These are phyloP conservation scores for Candida fluviatilis DNA, from an alignment of 805 yeast species.

Conservation along the genomic window DNA sequence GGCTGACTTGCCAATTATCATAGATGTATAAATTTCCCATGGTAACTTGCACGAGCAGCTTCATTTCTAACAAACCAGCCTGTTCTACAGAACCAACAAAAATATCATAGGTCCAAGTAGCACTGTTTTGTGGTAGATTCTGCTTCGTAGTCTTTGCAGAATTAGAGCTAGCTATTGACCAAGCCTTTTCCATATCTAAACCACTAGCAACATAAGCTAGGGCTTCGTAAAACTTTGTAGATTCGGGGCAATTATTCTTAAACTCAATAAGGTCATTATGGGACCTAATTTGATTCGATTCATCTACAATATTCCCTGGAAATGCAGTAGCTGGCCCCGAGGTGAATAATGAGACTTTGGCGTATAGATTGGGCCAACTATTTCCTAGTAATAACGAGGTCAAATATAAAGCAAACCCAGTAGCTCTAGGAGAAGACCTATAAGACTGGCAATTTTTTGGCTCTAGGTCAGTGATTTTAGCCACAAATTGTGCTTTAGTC, in stretches of 20 bases:
- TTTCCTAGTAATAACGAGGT: slow-evolving; percentile 18
- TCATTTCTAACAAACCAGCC: slow-evolving; percentile 42
- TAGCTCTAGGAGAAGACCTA: slow-evolving; percentile 26
- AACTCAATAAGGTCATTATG: slow-evolving; percentile 32
- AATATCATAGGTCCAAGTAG: slow-evolving; percentile 27
- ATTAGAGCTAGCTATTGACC: slow-evolving; percentile 9
- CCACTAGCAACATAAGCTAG: slow-evolving; percentile 29
- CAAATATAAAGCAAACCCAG: slow-evolving; percentile 32
- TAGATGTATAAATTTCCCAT: slow-evolving; percentile 28
- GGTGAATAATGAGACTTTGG: slow-evolving; percentile 25
- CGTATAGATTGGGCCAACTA: slow-evolving; percentile 19
- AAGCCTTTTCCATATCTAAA: slow-evolving; percentile 15
- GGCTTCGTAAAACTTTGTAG: slow-evolving; percentile 26
- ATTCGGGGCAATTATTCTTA: slow-evolving; percentile 19
- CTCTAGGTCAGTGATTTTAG: slow-evolving; percentile 10
- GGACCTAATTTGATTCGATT: slow-evolving; percentile 21
- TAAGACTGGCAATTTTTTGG: slow-evolving; percentile 23
- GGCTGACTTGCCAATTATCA: slow-evolving; percentile 24
- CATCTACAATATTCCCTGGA: slow-evolving; percentile 32
- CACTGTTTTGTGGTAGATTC: slow-evolving; percentile 11
- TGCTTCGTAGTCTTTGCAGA: slow-evolving; percentile 22
- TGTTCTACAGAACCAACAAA: slow-evolving; percentile 39
- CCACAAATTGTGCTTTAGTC: slow-evolving; percentile 7
- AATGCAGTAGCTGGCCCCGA: slow-evolving; percentile 36
- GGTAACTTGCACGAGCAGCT: slow-evolving; percentile 24